Percentiles rank a stretch among this genome's conserved stretches.
These are phyloP conservation scores for Margaritispora aquatica DNA, from an alignment of 495 filamentous ascomycete species.

Conservation along the genomic window DNA sequence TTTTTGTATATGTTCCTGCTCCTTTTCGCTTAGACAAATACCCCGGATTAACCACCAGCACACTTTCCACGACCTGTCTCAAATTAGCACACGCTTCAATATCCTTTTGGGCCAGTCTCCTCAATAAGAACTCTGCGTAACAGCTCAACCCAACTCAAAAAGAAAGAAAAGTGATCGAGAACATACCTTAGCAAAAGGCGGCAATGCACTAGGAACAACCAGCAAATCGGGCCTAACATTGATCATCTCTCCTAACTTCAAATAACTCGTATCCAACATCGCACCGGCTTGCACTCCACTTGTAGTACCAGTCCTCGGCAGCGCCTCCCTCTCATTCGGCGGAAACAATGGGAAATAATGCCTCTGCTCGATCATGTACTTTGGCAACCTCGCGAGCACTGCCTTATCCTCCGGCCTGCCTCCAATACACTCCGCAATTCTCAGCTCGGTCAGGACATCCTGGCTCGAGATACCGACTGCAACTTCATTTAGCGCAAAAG, in stretches of 20 bases:
- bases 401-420: slow-evolving; percentile 38
- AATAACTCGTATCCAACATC: slow-evolving; percentile 71
- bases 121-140: no score
- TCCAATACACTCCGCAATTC: slow-evolving; percentile 63
- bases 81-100: slow-evolving; percentile 7
- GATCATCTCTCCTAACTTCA: slow-evolving; percentile 87
- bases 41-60: slow-evolving; percentile 82
- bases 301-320: slow-evolving; percentile 55
- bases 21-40: slow-evolving; percentile 75
- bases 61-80: slow-evolving; percentile 63
- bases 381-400: slow-evolving; percentile 58
- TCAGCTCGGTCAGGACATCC: slow-evolving; percentile 75
- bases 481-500: slow-evolving; percentile 77
- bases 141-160: no score
- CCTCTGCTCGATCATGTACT: slow-evolving; percentile 76
- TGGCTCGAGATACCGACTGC: slow-evolving; percentile 73
- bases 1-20: slow-evolving; percentile 72
- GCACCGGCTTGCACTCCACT: slow-evolving; percentile 62
- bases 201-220: slow-evolving; percentile 74
- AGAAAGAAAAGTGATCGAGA: background rate
- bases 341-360: slow-evolving; percentile 90
- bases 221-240: slow-evolving; percentile 79
- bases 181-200: slow-evolving; percentile 79
- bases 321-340: slow-evolving; percentile 54
- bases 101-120: no score